Evolutionary conservation across 2,329 filamentous ascomycete species (phyloP), one percentile per base, ranked within the genome.

Genomic region (Monosporascus sp.): DNA sequence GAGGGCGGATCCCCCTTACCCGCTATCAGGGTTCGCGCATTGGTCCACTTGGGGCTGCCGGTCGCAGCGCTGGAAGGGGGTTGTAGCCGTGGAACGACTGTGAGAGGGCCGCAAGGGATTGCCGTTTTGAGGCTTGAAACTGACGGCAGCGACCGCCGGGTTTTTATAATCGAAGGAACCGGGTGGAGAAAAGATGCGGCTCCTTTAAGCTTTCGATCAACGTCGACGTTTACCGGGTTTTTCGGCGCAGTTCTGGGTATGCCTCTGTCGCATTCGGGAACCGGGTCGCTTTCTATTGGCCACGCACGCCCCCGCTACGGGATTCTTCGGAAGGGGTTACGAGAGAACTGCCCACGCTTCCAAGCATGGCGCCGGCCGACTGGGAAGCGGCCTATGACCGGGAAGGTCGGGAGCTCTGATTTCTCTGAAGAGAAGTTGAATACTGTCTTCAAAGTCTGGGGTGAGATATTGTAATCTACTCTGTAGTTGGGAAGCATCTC

Each of bases 101-200:
- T 38, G 27, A 41, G 44, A 45, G 19, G 46, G 40, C 31, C 22
- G 6, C 11, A 8, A 40, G 11, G 7, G 14, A 20, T 37, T 40
- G 40, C 53, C 52, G 26, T 52, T 45, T 37, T 55, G 54, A 61
- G 54, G 48, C 48, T 59, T 56, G 55, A 54, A 34, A 47, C 41
- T 49, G 48, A 34, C 54, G 11, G 31, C 31, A 34, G 31, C 52
- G 53, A 59, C 57, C 58, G 60, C 56, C 55, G 61, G 51, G 53
- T 53, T 49, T 49, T 62, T 60, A 64, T 64, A 34, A 62, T 56
- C 53, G 56, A 53, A 20, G 50, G 58, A 57, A 53, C 38, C 7
- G 57, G 60, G 64, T 65, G 64, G 62, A 64, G 64, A 65, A 64
- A 52, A 49, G 44, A 64, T 65, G 64, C 64, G 64, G 63, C 63